Conservation (phyloP, 2,329 filamentous ascomycete species). For the Claviceps arundinis region DNA sequence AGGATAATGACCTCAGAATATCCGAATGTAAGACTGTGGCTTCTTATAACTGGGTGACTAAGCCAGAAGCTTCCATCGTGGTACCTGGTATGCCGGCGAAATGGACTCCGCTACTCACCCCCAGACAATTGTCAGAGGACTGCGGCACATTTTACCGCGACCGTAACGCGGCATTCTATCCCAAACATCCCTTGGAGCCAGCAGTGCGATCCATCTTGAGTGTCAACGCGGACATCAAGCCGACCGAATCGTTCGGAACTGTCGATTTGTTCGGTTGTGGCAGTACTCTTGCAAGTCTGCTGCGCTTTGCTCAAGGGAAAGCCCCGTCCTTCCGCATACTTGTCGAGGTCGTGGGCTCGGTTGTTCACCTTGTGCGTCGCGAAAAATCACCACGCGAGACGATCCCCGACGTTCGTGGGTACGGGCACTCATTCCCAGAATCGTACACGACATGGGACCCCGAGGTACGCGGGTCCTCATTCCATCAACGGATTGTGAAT, state of each 20-base stretch:
- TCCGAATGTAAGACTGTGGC: background rate
- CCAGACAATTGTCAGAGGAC: conserved; percentile 28
- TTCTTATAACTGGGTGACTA: background rate
- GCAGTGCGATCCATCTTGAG: conserved; percentile 27
- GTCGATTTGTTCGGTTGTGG: conserved; percentile 43
- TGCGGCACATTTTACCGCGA: conserved; percentile 38
- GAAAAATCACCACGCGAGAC: conserved; percentile 46
- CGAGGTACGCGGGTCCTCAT: conserved; percentile 38
- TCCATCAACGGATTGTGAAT: conserved; percentile 39
- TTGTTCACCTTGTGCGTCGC: conserved; percentile 45
- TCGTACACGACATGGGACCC: conserved; percentile 50
- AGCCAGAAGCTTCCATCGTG: background rate
- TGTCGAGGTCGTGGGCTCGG: conserved; percentile 37
- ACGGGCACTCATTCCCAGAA: conserved; percentile 54
- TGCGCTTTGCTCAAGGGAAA: conserved; percentile 34
- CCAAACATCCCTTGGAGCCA: conserved; percentile 37
- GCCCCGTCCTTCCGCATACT: conserved; percentile 40
- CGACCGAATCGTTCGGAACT: too few relatives aligned
- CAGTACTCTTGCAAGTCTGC: conserved; percentile 44
- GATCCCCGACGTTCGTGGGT: conserved; percentile 43
- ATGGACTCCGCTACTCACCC: conserved; percentile 31
- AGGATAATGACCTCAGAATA: background rate
- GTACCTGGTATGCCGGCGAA: conserved; percentile 26
- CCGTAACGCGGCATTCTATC: conserved; percentile 36
- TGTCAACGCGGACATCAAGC: conserved; percentile 3